Evolutionary conservation across 1,139 yeast genomes (phyloP), one percentile per base, ranked within the genome.

Genomic region (Yamadazyma dendronema): DNA sequence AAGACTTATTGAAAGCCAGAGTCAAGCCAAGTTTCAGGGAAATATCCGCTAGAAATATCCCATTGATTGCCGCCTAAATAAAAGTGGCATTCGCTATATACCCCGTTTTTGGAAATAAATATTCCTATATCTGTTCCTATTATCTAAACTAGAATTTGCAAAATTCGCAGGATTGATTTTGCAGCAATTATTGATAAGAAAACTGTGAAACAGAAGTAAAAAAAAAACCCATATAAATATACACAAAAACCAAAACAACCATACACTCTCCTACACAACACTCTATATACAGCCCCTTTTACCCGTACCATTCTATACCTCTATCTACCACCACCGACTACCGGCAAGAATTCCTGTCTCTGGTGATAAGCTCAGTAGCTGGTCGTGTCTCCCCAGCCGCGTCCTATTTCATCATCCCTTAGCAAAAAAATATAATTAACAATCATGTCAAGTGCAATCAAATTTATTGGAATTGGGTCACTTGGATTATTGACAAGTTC

Each of bases 391-490:
- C 27, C 13, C 27, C 13, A 12, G 6, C 13, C 27, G 27, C 27
- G 27, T 24, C 27, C 23, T 24, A 11, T 24, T 19, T 19, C 22
- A 19, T 24, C 24, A 35, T 35, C 37, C 37, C 37, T 30, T 28
- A 24, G 29, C 29, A 26, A 26, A 26, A 26, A 26, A 7, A 30
- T 4, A 13, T 9, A 4, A 12, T 11, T 30, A 5, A 13, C 26
- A 7, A 26, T 8, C 17, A 71, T 62, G 61, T 61, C 67, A 36
- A 74, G 75, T n/a, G 57, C 68, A 39, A 66, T 74, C 42, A 77
- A 77, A 49, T 49, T 74, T 30, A 54, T 75, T 35, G 83, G 82
- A 19, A 71, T 69, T 23, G 64, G 77, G 10, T 74, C 81, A 17
- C 57, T 77, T 42, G 83, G 82, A 12, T 57, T 76, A 45, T 60